phyloP scores from a whole-genome alignment of 331 rosid genomes.

The Pyrus hybrid region DNA sequence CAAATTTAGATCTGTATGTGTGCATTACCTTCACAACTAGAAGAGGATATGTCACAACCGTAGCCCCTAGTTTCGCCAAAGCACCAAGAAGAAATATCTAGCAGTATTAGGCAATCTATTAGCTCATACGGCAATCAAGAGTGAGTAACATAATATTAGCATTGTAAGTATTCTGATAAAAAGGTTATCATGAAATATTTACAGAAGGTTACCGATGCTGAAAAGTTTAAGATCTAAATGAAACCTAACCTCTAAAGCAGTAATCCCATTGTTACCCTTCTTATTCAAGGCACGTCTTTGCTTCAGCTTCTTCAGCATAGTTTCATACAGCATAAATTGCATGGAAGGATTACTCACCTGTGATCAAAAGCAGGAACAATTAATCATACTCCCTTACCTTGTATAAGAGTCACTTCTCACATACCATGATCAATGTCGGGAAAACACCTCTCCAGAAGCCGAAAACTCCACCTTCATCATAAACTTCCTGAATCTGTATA shows the following conservation, averaged over 20 bases:
- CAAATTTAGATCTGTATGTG: neutral
- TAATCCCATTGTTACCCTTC: conserved; percentile 38
- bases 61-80: conserved; percentile 94
- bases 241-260: conserved; percentile 74
- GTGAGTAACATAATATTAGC: neutral
- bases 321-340: conserved; percentile 93
- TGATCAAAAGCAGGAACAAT: conserved; percentile 28
- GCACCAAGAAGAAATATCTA: conserved; percentile 94
- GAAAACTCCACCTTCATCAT: conserved; percentile 60
- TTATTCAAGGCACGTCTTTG: conserved; percentile 37
- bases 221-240: conserved; percentile 1
- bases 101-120: conserved; percentile 23
- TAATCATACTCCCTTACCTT: conserved; percentile 20
- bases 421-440: conserved; percentile 90
- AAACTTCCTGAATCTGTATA: conserved; percentile 76
- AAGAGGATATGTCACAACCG: conserved; percentile 87
- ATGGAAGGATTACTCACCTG: conserved; percentile 98
- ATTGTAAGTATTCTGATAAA: neutral
- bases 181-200: neutral
- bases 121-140: neutral
- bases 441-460: conserved; percentile 95
- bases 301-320: conserved; percentile 67
- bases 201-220: neutral
- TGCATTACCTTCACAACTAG: conserved; percentile 80
- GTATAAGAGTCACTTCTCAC: conserved; percentile 30